These are phyloP conservation scores for Talaromyces sp. DNA, from an alignment of 2,329 filamentous ascomycete genomes.

Conservation along the genomic window DNA sequence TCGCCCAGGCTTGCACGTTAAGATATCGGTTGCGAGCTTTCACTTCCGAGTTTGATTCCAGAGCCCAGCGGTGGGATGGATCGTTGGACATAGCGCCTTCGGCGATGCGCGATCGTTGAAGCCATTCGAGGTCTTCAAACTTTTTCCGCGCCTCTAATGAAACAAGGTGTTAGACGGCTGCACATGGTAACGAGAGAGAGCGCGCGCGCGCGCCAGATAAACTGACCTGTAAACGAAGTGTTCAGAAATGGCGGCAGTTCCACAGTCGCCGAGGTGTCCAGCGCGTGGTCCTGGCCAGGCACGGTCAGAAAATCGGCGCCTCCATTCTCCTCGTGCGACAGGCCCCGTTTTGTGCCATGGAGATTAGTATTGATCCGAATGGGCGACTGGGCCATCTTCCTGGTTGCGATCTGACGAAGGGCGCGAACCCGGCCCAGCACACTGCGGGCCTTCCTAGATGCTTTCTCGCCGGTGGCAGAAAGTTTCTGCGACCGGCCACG, in stretches of 20 bases:
- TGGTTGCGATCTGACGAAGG: slow-evolving; percentile 34
- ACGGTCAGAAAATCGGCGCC: slow-evolving; percentile 22
- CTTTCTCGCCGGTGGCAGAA: slow-evolving; percentile 27
- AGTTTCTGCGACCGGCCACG: slow-evolving; percentile 27
- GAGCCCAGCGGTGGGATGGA: slow-evolving; percentile 53
- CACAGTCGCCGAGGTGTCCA: not conserved
- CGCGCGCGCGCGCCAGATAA: not conserved
- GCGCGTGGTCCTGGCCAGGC: slow-evolving; percentile 22
- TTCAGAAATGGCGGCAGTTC: slow-evolving; percentile 34
- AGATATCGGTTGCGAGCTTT: slow-evolving; percentile 73
- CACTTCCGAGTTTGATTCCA: slow-evolving; percentile 54
- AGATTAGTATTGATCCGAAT: slow-evolving; percentile 38
- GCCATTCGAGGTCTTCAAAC: slow-evolving; percentile 59
- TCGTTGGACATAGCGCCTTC: slow-evolving; percentile 43
- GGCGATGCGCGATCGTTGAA: slow-evolving; percentile 52
- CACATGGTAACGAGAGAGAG: not conserved
- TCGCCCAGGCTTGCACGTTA: slow-evolving; percentile 86
- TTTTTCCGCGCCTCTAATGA: slow-evolving; percentile 53
- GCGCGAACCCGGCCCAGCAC: slow-evolving; percentile 38
- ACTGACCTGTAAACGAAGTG: slow-evolving; percentile 35
- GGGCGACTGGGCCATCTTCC: slow-evolving; percentile 37
- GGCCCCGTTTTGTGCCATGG: slow-evolving; percentile 34
- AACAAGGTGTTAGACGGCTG: not conserved
- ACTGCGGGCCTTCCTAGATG: slow-evolving; percentile 36
- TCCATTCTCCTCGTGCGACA: slow-evolving; percentile 30